Conservation (phyloP, 139 green algal species). For the Micractinium sp. region DNA sequence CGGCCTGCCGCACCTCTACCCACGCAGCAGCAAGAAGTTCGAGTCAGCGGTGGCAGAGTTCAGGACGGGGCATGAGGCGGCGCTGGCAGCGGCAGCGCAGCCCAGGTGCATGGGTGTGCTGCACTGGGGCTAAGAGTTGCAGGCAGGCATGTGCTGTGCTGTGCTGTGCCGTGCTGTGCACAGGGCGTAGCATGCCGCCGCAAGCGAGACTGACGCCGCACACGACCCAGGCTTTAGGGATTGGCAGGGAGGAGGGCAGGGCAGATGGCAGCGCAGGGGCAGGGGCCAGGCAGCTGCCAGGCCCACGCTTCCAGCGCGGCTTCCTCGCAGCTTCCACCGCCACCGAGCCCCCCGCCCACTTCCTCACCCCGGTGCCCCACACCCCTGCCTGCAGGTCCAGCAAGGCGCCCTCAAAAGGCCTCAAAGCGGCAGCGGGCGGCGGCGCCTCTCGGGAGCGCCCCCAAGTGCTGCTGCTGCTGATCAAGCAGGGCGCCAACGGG, state of each 20-base stretch:
- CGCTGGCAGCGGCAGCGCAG: not conserved
- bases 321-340: not conserved
- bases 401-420: not conserved
- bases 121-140: not conserved
- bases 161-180: too few species aligned
- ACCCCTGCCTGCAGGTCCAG: not conserved
- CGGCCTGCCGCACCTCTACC: constrained; percentile 53
- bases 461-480: constrained; percentile 79
- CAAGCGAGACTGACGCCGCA: too few species aligned
- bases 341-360: too few species aligned
- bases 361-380: not conserved
- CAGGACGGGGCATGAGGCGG: constrained; percentile 23
- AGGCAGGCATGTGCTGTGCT: not conserved
- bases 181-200: not conserved
- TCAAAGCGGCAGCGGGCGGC: not conserved
- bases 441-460: not conserved
- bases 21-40: constrained; percentile 52
- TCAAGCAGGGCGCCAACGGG: constrained; percentile 73
- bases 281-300: too few species aligned
- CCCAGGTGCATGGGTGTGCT: not conserved
- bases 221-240: too few species aligned
- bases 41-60: constrained; percentile 67
- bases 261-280: too few species aligned
- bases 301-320: too few species aligned
- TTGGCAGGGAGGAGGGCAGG: too few species aligned